These are phyloP conservation scores for Leishmania tropica DNA, from an alignment of 208 protist genomes.

Conservation along the genomic window DNA sequence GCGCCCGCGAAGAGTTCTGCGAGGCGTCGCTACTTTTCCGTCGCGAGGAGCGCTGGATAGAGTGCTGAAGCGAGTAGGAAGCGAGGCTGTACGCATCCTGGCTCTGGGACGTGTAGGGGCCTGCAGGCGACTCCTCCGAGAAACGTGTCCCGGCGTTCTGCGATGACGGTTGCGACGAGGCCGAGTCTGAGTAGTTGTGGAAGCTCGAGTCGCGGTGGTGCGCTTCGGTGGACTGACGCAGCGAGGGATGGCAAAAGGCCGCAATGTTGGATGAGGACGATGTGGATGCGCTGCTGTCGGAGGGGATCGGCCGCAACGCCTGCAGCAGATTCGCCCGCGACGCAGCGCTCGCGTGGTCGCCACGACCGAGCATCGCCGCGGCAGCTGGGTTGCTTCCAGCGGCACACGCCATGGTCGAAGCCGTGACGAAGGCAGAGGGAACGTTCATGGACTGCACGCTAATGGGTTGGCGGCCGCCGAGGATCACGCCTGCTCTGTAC, in stretches of 20 bases:
- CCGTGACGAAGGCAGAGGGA: background rate
- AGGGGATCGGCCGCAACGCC: background rate
- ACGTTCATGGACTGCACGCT: slow-evolving; percentile 1
- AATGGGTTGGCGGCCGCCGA: slow-evolving; percentile 27
- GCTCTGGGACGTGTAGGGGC: slow-evolving; percentile 8
- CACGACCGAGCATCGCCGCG: background rate
- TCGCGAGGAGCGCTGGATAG: slow-evolving; percentile 16
- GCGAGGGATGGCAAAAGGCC: slow-evolving; percentile 2
- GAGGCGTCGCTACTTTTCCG: slow-evolving; percentile 14
- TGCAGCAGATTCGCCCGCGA: background rate
- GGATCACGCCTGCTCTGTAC: slow-evolving; percentile 15
- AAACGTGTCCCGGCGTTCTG: background rate
- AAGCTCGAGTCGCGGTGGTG: slow-evolving; percentile 29
- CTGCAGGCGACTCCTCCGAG: background rate
- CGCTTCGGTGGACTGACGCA: background rate
- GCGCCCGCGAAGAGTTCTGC: background rate
- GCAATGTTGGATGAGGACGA: slow-evolving; percentile 19
- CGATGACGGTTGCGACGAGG: slow-evolving; percentile 6
- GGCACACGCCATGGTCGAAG: background rate
- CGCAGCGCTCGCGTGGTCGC: background rate
- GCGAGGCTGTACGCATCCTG: slow-evolving; percentile 28
- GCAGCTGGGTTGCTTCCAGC: slow-evolving; percentile 1
- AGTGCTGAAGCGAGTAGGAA: slow-evolving; percentile 25
- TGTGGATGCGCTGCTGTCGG: background rate
- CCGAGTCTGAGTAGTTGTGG: slow-evolving; percentile 24